These are phyloP conservation scores for Micractinium sp. DNA, from an alignment of 139 green algal genomes.

Conservation along the genomic window DNA sequence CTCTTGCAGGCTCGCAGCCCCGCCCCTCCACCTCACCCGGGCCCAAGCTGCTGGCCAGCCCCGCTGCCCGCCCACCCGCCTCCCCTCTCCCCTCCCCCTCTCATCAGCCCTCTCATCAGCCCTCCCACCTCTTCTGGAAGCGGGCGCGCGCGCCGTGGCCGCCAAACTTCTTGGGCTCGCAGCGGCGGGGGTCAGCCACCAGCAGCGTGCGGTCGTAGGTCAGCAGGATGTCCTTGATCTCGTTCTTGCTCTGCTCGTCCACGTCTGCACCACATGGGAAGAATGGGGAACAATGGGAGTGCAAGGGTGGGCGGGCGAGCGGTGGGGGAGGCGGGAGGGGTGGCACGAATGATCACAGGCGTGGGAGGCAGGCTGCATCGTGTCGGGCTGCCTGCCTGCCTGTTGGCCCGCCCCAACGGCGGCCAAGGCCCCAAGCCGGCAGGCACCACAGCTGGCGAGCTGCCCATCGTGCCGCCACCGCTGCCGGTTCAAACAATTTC, in stretches of 20 bases:
- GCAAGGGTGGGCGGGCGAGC: not conserved
- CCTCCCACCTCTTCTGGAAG: not conserved
- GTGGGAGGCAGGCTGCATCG: not conserved
- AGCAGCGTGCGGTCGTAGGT: constrained; percentile 97
- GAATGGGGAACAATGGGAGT: not conserved
- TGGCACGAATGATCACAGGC: not conserved
- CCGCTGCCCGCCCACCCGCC: too few species aligned
- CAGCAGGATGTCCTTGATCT: constrained; percentile 98
- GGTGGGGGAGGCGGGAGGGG: not conserved
- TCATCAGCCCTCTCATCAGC: too few species aligned
- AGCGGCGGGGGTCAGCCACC: constrained; percentile 96
- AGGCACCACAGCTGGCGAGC: not conserved
- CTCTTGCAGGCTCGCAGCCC: not conserved
- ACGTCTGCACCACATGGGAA: constrained; percentile 75
- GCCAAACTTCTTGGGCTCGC: constrained; percentile 99
- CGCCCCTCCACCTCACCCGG: too few species aligned
- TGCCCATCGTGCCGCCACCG: not conserved
- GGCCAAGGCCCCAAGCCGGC: too few species aligned
- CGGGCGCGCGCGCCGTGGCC: constrained; percentile 36
- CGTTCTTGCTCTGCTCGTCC: constrained; percentile 97
- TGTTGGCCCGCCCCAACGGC: not conserved
- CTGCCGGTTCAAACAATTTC: not conserved
- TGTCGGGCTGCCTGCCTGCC: too few species aligned
- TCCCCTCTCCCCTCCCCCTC: not conserved
- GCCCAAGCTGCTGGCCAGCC: not conserved